A percentile compares a stretch with the other conserved stretches of the same genome.
Evolutionary conservation across 2,329 filamentous ascomycete genomes (phyloP).

Genomic region (Ascocoryne sarcoides): DNA sequence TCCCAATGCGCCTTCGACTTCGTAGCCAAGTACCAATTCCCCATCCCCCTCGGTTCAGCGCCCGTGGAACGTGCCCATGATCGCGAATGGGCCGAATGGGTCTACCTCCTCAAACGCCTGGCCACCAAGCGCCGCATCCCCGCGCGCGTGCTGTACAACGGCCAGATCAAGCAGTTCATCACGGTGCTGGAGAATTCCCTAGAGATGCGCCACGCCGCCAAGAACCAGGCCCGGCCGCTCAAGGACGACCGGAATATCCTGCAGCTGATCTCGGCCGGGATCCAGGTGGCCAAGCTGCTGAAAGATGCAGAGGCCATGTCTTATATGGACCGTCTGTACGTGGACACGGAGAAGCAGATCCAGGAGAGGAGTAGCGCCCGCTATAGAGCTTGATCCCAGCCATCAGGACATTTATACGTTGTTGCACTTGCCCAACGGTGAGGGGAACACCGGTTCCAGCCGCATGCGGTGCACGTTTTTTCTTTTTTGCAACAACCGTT

Average conservation of each 20-base stretch:
- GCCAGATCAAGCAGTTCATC: constrained; percentile 85
- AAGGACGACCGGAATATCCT: constrained; percentile 86
- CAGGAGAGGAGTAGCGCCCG: constrained; percentile 45
- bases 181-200: constrained; percentile 82
- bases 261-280: constrained; percentile 77
- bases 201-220: constrained; percentile 79
- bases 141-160: constrained; percentile 75
- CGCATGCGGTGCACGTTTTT: too few species aligned
- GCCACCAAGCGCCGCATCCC: constrained; percentile 82
- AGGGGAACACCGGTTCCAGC: too few species aligned
- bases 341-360: constrained; percentile 72
- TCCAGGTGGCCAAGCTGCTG: constrained; percentile 79
- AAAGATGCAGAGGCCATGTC: constrained; percentile 80
- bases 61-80: constrained; percentile 66
- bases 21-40: constrained; percentile 84
- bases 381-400: neutral
- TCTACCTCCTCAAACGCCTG: constrained; percentile 75
- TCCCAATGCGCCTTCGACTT: constrained; percentile 86
- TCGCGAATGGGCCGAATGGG: constrained; percentile 88
- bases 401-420: too few species aligned
- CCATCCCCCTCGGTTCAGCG: constrained; percentile 61
- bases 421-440: too few species aligned
- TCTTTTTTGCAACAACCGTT: too few species aligned
- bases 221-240: constrained; percentile 71
- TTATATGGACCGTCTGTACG: constrained; percentile 58